A percentile compares a stretch with the other conserved stretches of the same genome.
phyloP scores from a whole-genome alignment of 2,329 filamentous ascomycete species.

The Fusarium buharicum region DNA sequence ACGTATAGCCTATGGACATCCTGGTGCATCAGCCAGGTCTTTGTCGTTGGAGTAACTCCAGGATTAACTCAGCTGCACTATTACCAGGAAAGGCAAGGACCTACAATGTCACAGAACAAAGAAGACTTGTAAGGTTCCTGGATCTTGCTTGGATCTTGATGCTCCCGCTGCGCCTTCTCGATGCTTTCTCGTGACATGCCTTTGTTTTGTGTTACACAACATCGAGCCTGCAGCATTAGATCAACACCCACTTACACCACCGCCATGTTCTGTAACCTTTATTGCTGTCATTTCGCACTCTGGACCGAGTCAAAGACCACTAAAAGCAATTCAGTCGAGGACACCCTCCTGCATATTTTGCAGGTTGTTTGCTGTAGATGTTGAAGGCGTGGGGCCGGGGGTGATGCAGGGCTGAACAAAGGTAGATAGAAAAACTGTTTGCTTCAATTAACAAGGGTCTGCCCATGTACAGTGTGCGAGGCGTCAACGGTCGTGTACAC shows the following conservation, averaged over 20 bases:
- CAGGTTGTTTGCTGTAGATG: slow-evolving; percentile 21
- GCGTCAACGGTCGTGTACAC: slow-evolving; percentile 17
- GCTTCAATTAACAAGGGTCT: slow-evolving; percentile 12
- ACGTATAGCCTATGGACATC: slow-evolving; percentile 4
- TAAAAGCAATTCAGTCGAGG: slow-evolving; percentile 8
- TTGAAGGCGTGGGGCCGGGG: slow-evolving; percentile 18
- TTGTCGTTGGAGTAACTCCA: slow-evolving; percentile 4
- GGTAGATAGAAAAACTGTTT: slow-evolving; percentile 22
- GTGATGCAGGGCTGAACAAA: slow-evolving; percentile 10
- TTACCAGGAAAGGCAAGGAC: neutral
- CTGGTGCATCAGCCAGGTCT: neutral
- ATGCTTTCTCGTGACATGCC: neutral
- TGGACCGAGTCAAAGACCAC: neutral
- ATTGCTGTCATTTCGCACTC: neutral
- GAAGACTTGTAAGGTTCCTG: neutral
- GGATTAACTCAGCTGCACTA: neutral
- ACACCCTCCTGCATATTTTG: slow-evolving; percentile 9
- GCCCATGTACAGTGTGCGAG: slow-evolving; percentile 37
- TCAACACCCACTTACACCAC: slow-evolving; percentile 24
- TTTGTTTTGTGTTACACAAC: slow-evolving; percentile 21
- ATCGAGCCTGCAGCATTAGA: slow-evolving; percentile 16
- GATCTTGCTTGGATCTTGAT: slow-evolving; percentile 11
- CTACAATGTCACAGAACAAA: slow-evolving; percentile 7
- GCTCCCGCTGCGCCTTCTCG: slow-evolving; percentile 1
- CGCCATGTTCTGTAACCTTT: neutral